Conservation (phyloP, 2,329 filamentous ascomycete species). For the Fusarium caatingaense region DNA sequence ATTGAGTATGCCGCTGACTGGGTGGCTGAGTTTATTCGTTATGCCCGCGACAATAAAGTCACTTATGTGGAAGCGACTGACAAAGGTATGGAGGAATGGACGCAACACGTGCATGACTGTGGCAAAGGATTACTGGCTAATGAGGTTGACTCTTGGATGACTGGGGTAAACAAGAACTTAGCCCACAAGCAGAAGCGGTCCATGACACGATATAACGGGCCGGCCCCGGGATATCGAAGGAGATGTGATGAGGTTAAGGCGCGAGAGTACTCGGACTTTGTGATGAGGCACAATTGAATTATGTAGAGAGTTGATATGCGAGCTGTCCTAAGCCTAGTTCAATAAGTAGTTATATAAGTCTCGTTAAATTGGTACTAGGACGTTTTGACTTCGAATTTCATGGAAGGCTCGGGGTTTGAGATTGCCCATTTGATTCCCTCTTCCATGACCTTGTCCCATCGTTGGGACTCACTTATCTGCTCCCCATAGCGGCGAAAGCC, state of each 20-base stretch:
- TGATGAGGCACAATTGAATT: not conserved
- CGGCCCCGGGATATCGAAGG: slow-evolving; percentile 57
- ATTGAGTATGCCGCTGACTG: slow-evolving; percentile 57
- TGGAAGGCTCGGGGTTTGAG: slow-evolving; percentile 48
- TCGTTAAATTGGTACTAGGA: not conserved
- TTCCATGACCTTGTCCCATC: slow-evolving; percentile 58
- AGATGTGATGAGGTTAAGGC: slow-evolving; percentile 51
- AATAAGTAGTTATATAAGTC: not conserved
- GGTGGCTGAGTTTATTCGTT: slow-evolving; percentile 51
- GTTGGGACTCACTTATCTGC: slow-evolving; percentile 50
- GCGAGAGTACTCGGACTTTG: slow-evolving; percentile 38
- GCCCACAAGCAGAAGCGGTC: slow-evolving; percentile 58
- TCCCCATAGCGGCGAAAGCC: slow-evolving; percentile 57
- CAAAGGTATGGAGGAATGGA: slow-evolving; percentile 56
- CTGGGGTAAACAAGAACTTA: slow-evolving; percentile 64
- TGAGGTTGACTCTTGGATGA: slow-evolving; percentile 63
- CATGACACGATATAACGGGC: slow-evolving; percentile 60
- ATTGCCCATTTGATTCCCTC: slow-evolving; percentile 58
- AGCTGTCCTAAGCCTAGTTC: accelerated
- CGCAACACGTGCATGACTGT: slow-evolving; percentile 60
- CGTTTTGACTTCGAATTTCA: slow-evolving; percentile 37
- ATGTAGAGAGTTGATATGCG: not conserved
- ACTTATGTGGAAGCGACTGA: slow-evolving; percentile 55
- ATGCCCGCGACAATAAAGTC: slow-evolving; percentile 48
- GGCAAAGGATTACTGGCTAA: slow-evolving; percentile 55